phyloP scores from a whole-genome alignment of 164 flowering plant species.

The Umbilicus rupestris region DNA sequence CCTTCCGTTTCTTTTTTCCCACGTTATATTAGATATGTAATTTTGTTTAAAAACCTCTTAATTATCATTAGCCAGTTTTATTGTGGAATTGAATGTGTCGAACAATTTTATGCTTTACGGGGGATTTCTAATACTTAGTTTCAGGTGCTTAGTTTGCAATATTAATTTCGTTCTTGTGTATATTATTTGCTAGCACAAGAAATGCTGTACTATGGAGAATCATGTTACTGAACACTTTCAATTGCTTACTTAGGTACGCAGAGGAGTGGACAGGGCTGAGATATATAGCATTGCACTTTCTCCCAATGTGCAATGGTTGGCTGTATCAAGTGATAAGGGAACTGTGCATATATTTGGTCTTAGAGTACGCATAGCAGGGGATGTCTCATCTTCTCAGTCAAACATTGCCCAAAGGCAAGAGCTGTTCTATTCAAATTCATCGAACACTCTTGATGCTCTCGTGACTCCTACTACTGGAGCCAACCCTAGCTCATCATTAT shows the following conservation, averaged over 20 bases:
- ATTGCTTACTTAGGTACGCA: conserved; percentile 26
- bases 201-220: not conserved
- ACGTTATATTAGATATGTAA: not conserved
- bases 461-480: conserved; percentile 48
- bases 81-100: not conserved
- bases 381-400: conserved; percentile 38
- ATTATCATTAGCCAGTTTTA: not conserved
- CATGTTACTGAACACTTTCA: not conserved
- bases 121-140: not conserved
- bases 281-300: conserved; percentile 39
- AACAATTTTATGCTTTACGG: not conserved
- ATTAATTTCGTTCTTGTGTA: not conserved
- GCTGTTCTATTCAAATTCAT: conserved; percentile 43
- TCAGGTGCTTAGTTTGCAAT: not conserved
- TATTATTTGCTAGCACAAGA: not conserved
- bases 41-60: not conserved
- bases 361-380: conserved; percentile 58
- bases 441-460: conserved; percentile 53
- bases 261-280: conserved; percentile 47
- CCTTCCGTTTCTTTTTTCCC: no score
- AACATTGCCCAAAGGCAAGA: conserved; percentile 23
- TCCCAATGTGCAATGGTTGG: conserved; percentile 40
- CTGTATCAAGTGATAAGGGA: conserved; percentile 46
- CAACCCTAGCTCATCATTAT: conserved; percentile 67
- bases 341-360: conserved; percentile 47